Conservation (phyloP, 176 grass and related monocot genomes). For the Alloteropsis semialata region DNA sequence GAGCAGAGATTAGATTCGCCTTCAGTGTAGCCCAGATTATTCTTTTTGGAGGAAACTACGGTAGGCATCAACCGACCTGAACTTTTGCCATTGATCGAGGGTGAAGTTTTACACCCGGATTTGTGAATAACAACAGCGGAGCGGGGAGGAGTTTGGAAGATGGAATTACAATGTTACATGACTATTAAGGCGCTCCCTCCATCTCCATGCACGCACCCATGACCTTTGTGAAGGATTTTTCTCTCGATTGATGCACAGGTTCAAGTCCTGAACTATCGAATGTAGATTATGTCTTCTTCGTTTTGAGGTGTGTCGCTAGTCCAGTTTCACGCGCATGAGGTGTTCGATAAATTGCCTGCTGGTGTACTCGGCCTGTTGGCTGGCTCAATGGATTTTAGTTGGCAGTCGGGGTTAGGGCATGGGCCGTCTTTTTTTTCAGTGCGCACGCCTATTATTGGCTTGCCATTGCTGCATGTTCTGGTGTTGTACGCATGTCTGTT, state of each 20-base stretch:
- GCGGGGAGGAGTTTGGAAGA: too few relatives aligned
- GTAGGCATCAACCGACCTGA: too few relatives aligned
- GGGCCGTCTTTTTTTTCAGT: neutral
- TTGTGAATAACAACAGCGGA: too few relatives aligned
- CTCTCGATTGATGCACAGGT: too few relatives aligned
- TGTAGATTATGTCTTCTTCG: neutral
- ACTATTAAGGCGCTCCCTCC: too few relatives aligned
- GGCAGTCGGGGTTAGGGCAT: neutral
- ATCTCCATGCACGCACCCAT: too few relatives aligned
- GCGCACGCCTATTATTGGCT: neutral
- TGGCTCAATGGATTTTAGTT: neutral
- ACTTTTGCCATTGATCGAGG: too few relatives aligned
- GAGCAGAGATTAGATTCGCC: neutral
- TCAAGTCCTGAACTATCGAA: too few relatives aligned
- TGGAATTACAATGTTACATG: too few relatives aligned
- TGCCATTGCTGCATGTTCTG: neutral
- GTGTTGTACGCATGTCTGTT: neutral
- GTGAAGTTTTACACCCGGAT: too few relatives aligned
- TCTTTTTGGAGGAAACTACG: too few relatives aligned
- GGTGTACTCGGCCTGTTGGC: neutral
- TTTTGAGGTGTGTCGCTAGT: neutral
- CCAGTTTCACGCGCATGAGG: neutral
- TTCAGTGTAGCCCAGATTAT: neutral
- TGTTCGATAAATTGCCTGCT: conserved; percentile 38
- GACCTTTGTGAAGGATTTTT: too few relatives aligned